phyloP scores from a whole-genome alignment of 768 basidiomycete species.

The Phylloporus arenicola region DNA sequence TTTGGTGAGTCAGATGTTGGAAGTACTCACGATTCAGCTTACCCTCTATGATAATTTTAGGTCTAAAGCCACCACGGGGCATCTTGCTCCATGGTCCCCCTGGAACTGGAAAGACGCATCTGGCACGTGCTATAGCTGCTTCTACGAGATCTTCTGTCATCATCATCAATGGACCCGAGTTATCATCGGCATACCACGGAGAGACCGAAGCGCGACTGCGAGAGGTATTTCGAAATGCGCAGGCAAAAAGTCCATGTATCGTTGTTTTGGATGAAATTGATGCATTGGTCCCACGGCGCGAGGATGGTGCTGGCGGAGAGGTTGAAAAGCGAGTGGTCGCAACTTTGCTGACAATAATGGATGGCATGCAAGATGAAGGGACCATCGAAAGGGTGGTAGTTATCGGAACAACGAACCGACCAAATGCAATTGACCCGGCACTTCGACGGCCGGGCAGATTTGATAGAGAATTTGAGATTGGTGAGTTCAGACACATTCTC shows the following conservation, averaged over 20 bases:
- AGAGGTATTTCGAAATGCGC: constrained; percentile 84
- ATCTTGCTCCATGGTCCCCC: constrained; percentile 94
- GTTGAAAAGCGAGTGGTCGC: constrained; percentile 96
- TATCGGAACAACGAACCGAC: constrained; percentile 93
- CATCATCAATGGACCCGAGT: constrained; percentile 91
- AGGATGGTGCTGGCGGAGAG: constrained; percentile 87
- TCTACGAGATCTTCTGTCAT: constrained; percentile 86
- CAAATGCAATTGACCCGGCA: constrained; percentile 93
- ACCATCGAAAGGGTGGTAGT: constrained; percentile 69
- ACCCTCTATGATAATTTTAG: constrained; percentile 32
- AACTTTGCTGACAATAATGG: constrained; percentile 88
- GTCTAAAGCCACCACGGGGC: constrained; percentile 94
- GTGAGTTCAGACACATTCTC: constrained; percentile 34
- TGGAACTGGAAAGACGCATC: constrained; percentile 96
- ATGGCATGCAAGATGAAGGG: constrained; percentile 67
- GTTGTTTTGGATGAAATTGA: constrained; percentile 96
- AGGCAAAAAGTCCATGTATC: constrained; percentile 79
- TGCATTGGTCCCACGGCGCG: constrained; percentile 85
- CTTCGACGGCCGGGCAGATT: constrained; percentile 85
- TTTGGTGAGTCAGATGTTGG: constrained; percentile 46
- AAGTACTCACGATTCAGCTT: constrained; percentile 15
- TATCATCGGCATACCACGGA: constrained; percentile 93
- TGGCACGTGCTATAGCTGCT: constrained; percentile 89
- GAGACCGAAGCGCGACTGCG: constrained; percentile 92
- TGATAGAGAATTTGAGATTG: constrained; percentile 94